Base-by-base conservation (phyloP, 2,329 filamentous ascomycete species). In the Reticulascus tulasneorum region DNA sequence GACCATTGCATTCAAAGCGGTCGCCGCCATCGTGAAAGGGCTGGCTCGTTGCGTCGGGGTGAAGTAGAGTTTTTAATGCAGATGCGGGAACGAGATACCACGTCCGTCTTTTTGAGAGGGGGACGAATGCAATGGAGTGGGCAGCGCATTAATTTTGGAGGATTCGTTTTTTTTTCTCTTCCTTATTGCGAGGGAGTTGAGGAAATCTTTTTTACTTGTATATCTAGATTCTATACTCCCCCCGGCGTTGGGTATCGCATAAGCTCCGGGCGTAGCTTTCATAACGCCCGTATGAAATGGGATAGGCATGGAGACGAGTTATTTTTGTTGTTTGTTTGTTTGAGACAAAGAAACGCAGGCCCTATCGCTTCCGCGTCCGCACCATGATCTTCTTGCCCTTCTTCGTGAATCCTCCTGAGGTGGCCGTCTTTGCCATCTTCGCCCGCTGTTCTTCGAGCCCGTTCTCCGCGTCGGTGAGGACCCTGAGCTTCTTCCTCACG, bases 381-480 rank as follows among this genome's bases (percentile, higher is more conserved):
- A 81, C 68, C 64, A 78, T 80, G 45, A 80, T 71, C 62, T 77
- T 81, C 57, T 73, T 73, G 17, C 79, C 78, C 24, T 66, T 64
- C 54, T 77, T 78, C 19, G 73, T 80, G n/a, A 67, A 51, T 11
- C 76, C 75, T 23, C 75, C 75, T 6, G 73, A 69, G 3, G 77
- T 82, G 8, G 73, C 65, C 46, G 77, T 79, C 64, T 83, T 83
- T 23, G 75, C 76, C 77, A 82, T 82, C 54, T 72, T 75, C 13
- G 76, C 73, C 40, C 72, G 66, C 56, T 82, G 76, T 36, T 77
- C 41, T 43, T 78, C 77, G 18, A 83, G 63, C 47, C 71, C 62
- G 24, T 66, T 59, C 57, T 83, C 79, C 17, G 77, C 73, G 16
- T 69, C 62, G n/a, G 68, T 62, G 19, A 83, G 59, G 2, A 65